Evolutionary conservation across 202 grass and related monocot genomes (phyloP), one percentile per base, ranked within the genome.

Genomic region (Dendrocalamus latiflorus): DNA sequence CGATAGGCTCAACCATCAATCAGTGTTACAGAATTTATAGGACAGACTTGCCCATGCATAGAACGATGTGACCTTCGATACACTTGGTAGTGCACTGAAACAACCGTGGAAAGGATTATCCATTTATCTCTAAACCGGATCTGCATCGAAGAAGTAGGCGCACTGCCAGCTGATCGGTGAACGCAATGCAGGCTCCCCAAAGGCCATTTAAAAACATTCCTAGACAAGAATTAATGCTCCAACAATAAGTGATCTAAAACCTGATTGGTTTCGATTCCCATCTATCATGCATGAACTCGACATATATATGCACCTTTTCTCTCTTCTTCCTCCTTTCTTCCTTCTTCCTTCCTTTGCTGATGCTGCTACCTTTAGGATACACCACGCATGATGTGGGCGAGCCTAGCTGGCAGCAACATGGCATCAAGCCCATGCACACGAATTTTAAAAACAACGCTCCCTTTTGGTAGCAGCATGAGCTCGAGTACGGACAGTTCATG

Each of bases 331-430:
- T 9, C 41, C 68, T 75, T 84, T 11, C 44, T 25, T 6, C 17
- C 42, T 42, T n/a, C n/a, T n/a, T n/a, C 16, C 45, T 36, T 75
- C 51, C 50, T 33, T 39, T 3, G 36, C 22, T 15, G 58, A 63
- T 70, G 81, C 57, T 16, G 62, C 76, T 25, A 41, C 41, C 77
- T 85, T 85, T 77, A 53, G 57, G 72, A 82, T 67, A 62, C 83
- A 73, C 73, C 70, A 44, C n/a, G 73, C 68, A 69, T 83, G 58
- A 77, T 86, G 63, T 58, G 68, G 28, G 68, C 9, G 22, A 65
- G 18, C 79, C 60, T 79, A 59, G 78, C 86, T 86, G 88, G 74
- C 79, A 74, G 79, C 79, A 78, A 86, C 78, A 82, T 86, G 88
- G 72, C 82, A 77, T 77, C 78, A 77, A 43, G 38, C 65, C 83